Percentiles rank a stretch among this genome's conserved stretches.
phyloP scores from a whole-genome alignment of 495 filamentous ascomycete species.

The Penicillium pulvis region DNA sequence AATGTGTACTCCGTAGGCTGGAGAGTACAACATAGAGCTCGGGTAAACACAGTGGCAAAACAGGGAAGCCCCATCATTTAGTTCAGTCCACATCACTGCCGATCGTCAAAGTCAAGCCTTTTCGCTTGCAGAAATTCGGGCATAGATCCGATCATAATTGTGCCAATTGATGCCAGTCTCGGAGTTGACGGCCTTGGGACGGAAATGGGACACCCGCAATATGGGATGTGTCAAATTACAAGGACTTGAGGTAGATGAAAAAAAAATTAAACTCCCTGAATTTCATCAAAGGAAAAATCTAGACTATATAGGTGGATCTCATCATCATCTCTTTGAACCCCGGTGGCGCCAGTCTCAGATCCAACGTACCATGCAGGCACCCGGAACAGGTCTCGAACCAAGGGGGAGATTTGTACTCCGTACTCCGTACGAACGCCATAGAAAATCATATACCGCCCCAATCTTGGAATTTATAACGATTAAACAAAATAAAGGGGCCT shows the following conservation, averaged over 20 bases:
- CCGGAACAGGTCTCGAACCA: background rate
- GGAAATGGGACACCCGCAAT: background rate
- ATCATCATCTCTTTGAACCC: background rate
- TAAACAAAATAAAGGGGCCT: background rate
- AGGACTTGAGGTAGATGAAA: background rate
- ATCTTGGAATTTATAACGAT: background rate
- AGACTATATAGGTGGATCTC: background rate
- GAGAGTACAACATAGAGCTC: background rate
- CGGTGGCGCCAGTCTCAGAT: background rate
- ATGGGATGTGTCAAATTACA: background rate
- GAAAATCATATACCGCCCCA: background rate
- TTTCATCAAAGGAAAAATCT: background rate
- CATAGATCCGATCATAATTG: background rate
- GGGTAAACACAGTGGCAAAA: background rate
- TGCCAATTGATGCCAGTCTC: background rate
- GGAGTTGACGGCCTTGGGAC: background rate
- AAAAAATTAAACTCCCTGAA: background rate
- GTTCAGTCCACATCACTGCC: conserved; percentile 3
- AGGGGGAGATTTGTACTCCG: background rate
- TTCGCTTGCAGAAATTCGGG: background rate
- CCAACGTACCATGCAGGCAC: background rate
- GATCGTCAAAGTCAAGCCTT: conserved; percentile 7
- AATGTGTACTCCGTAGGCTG: background rate
- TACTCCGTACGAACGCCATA: background rate
- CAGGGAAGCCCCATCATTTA: conserved; percentile 1